These are phyloP conservation scores for Moniliella sp. DNA, from an alignment of 1,284 basidiomycete genomes.

Conservation along the genomic window DNA sequence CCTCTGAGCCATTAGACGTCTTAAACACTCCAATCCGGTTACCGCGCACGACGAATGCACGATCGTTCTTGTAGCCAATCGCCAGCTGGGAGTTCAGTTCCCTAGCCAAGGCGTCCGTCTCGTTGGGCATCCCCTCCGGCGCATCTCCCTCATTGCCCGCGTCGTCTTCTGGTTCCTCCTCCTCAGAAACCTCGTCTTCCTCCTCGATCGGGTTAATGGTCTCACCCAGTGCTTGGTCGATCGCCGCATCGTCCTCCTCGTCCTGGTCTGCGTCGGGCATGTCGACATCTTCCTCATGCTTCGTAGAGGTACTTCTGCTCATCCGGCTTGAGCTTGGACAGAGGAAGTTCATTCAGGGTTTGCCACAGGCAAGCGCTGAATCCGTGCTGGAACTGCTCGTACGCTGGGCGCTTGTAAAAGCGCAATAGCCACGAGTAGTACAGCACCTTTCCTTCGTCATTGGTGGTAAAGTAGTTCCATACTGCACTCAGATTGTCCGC, in stretches of 20 bases:
- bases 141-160: conserved; percentile 23
- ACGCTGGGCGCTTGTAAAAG: conserved; percentile 45
- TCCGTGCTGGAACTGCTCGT: conserved; percentile 45
- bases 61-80: conserved; percentile 84
- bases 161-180: conserved; percentile 43
- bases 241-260: conserved; percentile 36
- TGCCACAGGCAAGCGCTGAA: conserved; percentile 66
- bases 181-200: too few relatives aligned
- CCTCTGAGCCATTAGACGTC: conserved; percentile 54
- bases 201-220: too few relatives aligned
- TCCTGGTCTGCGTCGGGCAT: too few relatives aligned
- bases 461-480: conserved; percentile 44
- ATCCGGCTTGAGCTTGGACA: conserved; percentile 46
- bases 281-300: conserved; percentile 51
- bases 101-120: conserved; percentile 1
- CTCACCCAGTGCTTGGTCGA: too few relatives aligned
- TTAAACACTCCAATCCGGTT: conserved; percentile 95
- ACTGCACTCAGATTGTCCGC: conserved; percentile 46
- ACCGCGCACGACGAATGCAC: conserved; percentile 83
- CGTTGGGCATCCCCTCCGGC: conserved; percentile 4
- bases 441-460: too few relatives aligned
- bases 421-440: conserved; percentile 63
- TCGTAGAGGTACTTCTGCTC: conserved; percentile 46
- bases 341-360: conserved; percentile 51
- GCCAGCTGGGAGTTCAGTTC: conserved; percentile 61